Conservation (phyloP, 176 grass and related monocot species). For the Pharus latifolius region DNA sequence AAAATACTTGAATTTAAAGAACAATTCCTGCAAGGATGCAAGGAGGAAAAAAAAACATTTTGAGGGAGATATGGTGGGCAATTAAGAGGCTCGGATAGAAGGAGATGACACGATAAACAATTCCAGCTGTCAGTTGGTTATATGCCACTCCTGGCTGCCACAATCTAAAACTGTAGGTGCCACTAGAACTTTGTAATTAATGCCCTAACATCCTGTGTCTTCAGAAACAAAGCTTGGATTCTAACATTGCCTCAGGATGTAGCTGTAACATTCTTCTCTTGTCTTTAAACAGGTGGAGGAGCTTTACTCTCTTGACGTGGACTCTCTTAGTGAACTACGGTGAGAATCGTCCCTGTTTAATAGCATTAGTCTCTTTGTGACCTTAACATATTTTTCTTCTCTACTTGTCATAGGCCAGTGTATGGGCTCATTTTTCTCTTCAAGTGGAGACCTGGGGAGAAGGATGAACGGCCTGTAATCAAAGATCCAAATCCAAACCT, state of each 20-base stretch:
- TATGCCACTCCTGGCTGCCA: no score
- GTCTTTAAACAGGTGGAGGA: conserved; percentile 74
- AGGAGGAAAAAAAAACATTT: neutral
- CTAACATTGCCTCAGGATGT: neutral
- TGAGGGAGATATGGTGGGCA: neutral
- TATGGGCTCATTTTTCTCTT: conserved; percentile 96
- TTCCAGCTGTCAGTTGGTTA: neutral
- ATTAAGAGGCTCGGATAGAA: neutral
- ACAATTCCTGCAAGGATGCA: no score
- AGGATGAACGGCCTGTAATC: conserved; percentile 48
- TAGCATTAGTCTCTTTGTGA: neutral
- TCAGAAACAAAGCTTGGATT: neutral
- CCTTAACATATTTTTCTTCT: neutral
- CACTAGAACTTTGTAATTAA: neutral
- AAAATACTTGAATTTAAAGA: neutral
- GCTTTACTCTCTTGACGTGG: conserved; percentile 78
- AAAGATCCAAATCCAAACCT: conserved; percentile 65
- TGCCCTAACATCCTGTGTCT: neutral
- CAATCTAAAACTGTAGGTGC: no score
- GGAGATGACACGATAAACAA: neutral
- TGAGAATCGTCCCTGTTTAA: conserved; percentile 11
- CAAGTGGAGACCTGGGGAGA: conserved; percentile 82
- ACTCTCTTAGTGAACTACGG: conserved; percentile 71
- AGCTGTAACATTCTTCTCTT: neutral
- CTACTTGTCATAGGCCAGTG: conserved; percentile 56